phyloP scores from a whole-genome alignment of 768 basidiomycete genomes.

The Mycena vulgaris region DNA sequence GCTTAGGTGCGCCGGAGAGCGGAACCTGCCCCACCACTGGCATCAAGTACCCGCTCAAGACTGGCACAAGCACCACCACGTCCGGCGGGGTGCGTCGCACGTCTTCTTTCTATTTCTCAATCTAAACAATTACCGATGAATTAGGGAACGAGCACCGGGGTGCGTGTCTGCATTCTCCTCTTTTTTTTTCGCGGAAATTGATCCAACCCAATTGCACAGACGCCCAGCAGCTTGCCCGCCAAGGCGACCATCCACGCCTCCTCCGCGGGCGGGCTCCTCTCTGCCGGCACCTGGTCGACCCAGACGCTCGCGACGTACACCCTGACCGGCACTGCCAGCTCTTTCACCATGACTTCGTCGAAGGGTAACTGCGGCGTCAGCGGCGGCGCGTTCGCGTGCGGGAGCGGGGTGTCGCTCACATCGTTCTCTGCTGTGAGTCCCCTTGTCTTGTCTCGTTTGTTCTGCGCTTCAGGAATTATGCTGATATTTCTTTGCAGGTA shows the following conservation, averaged over 20 bases:
- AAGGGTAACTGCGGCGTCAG: constrained; percentile 61
- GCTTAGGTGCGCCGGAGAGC: constrained; percentile 56
- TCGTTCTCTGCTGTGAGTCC: constrained; percentile 57
- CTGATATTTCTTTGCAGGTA: constrained; percentile 44
- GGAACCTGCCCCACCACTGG: constrained; percentile 62
- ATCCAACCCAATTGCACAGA: background rate
- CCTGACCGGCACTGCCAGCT: constrained; percentile 50
- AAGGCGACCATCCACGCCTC: constrained; percentile 52
- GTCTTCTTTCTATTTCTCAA: background rate
- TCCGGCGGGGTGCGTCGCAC: background rate
- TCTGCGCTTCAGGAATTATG: no score
- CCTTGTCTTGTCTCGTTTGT: background rate
- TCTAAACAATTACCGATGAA: background rate
- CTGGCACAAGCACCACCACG: constrained; percentile 29
- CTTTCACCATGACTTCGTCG: constrained; percentile 60
- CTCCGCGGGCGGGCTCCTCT: constrained; percentile 57
- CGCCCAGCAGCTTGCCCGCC: constrained; percentile 45
- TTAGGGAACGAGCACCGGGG: constrained; percentile 15
- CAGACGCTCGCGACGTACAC: constrained; percentile 64
- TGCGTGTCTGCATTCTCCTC: background rate
- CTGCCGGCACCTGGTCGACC: constrained; percentile 60
- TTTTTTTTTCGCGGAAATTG: background rate
- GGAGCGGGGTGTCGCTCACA: constrained; percentile 53
- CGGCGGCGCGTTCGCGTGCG: constrained; percentile 54
- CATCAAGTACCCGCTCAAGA: constrained; percentile 66